phyloP scores from a whole-genome alignment of 352 stramenopile species.

The Globisporangium nagaii region DNA sequence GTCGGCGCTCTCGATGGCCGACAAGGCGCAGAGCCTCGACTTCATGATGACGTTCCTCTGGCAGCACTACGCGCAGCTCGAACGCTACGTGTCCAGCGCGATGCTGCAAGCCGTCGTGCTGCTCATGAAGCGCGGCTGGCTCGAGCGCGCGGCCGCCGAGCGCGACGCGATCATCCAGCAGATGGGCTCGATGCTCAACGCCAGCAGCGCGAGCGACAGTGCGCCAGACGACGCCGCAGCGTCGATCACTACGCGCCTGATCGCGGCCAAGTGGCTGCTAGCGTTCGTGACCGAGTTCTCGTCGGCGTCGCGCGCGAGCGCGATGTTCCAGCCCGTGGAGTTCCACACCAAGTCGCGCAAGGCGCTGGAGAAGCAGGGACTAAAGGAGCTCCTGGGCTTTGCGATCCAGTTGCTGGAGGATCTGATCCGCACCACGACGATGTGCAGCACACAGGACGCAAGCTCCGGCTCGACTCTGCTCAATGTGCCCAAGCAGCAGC shows the following conservation, averaged over 20 bases:
- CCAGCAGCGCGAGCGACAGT: background rate
- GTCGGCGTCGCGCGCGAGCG: conserved; percentile 66
- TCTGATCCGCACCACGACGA: conserved; percentile 60
- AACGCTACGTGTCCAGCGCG: conserved; percentile 50
- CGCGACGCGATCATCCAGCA: conserved; percentile 56
- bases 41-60: conserved; percentile 81
- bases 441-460: conserved; percentile 28
- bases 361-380: conserved; percentile 45
- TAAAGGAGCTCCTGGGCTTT: conserved; percentile 58
- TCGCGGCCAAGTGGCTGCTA: conserved; percentile 77
- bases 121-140: conserved; percentile 79
- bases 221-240: background rate
- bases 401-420: conserved; percentile 65
- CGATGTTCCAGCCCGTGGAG: conserved; percentile 78
- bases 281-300: conserved; percentile 85
- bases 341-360: conserved; percentile 77
- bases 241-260: conserved; percentile 36
- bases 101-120: conserved; percentile 71
- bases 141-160: conserved; percentile 52
- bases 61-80: conserved; percentile 40
- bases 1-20: conserved; percentile 32
- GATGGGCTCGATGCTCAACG: conserved; percentile 61
- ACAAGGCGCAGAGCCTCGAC: conserved; percentile 56
- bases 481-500: conserved; percentile 46
- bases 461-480: conserved; percentile 10